Conservation (phyloP, 805 yeast genomes). For the Clavispora carvajalis region DNA sequence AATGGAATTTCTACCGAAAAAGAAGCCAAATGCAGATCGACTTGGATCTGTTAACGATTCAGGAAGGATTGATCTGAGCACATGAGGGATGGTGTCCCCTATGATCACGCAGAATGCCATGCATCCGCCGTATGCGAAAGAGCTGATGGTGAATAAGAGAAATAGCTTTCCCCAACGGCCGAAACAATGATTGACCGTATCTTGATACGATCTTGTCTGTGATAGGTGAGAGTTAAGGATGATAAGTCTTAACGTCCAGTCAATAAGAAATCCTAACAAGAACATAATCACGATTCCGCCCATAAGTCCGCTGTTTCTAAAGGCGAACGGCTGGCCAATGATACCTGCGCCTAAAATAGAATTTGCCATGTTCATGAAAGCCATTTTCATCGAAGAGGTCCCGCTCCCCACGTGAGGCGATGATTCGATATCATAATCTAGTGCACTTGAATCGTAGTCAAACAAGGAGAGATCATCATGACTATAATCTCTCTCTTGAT, state of each 20-base stretch:
- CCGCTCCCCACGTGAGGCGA: conserved; percentile 15
- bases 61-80: conserved; percentile 62
- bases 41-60: conserved; percentile 25
- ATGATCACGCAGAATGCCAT: conserved; percentile 92
- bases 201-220: conserved; percentile 77
- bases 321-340: conserved; percentile 89
- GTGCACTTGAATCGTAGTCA: neutral
- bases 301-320: conserved; percentile 69
- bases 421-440: neutral
- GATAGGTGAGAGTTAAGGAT: conserved; percentile 77
- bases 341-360: conserved; percentile 94
- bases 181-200: conserved; percentile 72
- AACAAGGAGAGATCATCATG: conserved; percentile 1
- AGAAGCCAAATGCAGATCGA: conserved; percentile 36
- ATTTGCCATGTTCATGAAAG: conserved; percentile 96
- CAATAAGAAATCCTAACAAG: conserved; percentile 63
- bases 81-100: conserved; percentile 94
- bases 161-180: conserved; percentile 66
- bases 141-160: conserved; percentile 71
- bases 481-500: neutral
- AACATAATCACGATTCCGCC: conserved; percentile 66
- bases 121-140: conserved; percentile 92
- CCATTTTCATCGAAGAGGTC: conserved; percentile 59
- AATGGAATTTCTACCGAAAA: conserved; percentile 64
- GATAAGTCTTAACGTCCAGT: conserved; percentile 80